Percentiles rank a stretch among this genome's conserved stretches.
phyloP scores from a whole-genome alignment of 1,284 basidiomycete species.

The Cryptococcus hybrid region DNA sequence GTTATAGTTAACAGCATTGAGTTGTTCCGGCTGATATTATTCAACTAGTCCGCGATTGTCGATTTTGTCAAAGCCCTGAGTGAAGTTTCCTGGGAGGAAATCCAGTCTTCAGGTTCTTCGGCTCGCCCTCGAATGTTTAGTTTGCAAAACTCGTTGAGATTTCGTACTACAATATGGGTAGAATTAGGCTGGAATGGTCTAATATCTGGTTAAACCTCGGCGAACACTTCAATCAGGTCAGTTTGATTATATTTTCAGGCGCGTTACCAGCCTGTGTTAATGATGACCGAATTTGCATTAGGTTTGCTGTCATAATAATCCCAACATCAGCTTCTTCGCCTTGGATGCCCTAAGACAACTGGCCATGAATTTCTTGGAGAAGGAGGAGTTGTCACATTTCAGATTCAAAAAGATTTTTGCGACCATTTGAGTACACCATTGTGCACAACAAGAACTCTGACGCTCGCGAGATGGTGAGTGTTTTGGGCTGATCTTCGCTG shows the following conservation, averaged over 20 bases:
- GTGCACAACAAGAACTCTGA: constrained; percentile 93
- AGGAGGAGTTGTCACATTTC: constrained; percentile 97
- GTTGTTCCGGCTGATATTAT: constrained; percentile 11
- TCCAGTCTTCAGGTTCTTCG: constrained; percentile 91
- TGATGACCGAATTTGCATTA: constrained; percentile 31
- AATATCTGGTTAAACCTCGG: constrained; percentile 97
- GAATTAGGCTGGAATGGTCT: constrained; percentile 98
- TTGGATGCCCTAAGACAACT: constrained; percentile 96
- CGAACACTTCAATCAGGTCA: constrained; percentile 96
- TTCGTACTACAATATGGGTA: constrained; percentile 99
- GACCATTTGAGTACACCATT: constrained; percentile 99
- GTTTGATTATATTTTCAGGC: constrained; percentile 15
- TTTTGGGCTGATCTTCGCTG: neutral
- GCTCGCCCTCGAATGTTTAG: constrained; percentile 95
- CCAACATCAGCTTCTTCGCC: constrained; percentile 95
- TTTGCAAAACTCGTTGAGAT: constrained; percentile 97
- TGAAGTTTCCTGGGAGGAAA: constrained; percentile 99
- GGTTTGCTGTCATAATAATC: constrained; percentile 99
- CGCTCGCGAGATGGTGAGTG: constrained; percentile 87
- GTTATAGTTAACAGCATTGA: constrained; percentile 35
- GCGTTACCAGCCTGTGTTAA: neutral
- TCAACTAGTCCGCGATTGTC: constrained; percentile 82
- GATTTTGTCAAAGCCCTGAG: constrained; percentile 96
- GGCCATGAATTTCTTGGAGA: constrained; percentile 98
- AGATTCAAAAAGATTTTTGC: constrained; percentile 99